Evolutionary conservation across 1,284 basidiomycete species (phyloP).

Genomic region (Exobasidium cylindrosporum): DNA sequence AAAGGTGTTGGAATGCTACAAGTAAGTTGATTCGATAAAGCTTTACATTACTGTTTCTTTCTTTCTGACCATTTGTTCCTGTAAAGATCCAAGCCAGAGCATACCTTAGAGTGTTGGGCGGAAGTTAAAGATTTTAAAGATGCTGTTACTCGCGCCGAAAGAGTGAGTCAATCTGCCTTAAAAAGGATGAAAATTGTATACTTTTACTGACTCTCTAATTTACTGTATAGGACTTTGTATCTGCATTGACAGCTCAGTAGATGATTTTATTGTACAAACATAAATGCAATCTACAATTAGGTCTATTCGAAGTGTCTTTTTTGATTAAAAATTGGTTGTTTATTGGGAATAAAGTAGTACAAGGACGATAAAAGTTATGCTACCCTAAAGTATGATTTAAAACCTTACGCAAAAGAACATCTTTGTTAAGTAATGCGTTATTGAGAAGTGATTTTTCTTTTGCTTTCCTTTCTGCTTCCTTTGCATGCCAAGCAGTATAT

Average conservation of each 20-base stretch:
- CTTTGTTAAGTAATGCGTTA: neutral
- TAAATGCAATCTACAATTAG: no score
- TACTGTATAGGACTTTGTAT: slow-evolving; percentile 6
- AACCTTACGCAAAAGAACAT: neutral
- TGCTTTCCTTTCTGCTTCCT: slow-evolving; percentile 1
- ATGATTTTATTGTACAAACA: no score
- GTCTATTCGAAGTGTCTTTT: no score
- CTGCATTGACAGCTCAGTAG: slow-evolving; percentile 1
- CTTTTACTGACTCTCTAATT: neutral
- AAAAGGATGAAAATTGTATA: neutral
- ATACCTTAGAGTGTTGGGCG: slow-evolving; percentile 72
- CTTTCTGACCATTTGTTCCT: neutral
- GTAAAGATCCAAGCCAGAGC: slow-evolving; percentile 58
- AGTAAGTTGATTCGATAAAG: slow-evolving; percentile 6
- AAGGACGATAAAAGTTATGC: no score
- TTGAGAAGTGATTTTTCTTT: neutral
- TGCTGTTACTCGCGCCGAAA: slow-evolving; percentile 68
- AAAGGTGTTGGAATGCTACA: slow-evolving; percentile 69
- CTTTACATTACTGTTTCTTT: neutral
- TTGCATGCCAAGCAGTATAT: neutral
- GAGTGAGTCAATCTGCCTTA: slow-evolving; percentile 53
- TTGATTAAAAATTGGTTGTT: no score
- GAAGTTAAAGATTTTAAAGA: slow-evolving; percentile 72
- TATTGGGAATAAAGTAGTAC: no score
- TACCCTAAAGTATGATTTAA: neutral